These are phyloP conservation scores for Magnusiomyces suaveolens DNA, from an alignment of 1,139 yeast genomes.

Conservation along the genomic window DNA sequence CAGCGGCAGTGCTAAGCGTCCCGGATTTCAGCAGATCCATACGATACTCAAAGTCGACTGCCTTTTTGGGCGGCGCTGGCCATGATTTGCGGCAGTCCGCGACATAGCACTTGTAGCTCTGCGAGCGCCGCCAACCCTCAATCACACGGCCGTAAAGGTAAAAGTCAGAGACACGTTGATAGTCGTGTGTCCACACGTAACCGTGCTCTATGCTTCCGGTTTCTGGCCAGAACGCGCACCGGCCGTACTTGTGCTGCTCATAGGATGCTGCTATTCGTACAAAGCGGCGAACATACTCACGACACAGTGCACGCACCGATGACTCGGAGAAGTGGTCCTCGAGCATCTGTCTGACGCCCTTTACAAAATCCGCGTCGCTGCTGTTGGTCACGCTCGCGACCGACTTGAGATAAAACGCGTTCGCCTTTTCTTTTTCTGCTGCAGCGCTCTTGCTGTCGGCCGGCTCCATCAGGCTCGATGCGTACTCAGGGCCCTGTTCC, in stretches of 20 bases:
- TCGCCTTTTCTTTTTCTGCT: conserved; percentile 16
- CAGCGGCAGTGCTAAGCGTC: conserved; percentile 23
- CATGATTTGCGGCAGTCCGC: conserved; percentile 21
- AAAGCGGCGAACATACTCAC: conserved; percentile 27
- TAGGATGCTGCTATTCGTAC: conserved; percentile 28
- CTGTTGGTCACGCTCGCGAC: conserved; percentile 15
- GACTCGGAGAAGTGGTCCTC: conserved; percentile 30
- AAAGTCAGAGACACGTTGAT: conserved; percentile 23
- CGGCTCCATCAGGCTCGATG: conserved; percentile 16
- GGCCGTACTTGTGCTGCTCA: conserved; percentile 27
- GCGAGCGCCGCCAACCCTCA: conserved; percentile 31
- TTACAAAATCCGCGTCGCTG: conserved; percentile 28
- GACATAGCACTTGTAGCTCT: conserved; percentile 24
- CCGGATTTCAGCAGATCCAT: conserved; percentile 29
- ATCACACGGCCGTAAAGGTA: conserved; percentile 25
- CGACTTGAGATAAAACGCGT: conserved; percentile 11
- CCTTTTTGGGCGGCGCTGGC: conserved; percentile 23
- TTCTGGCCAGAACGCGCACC: conserved; percentile 27
- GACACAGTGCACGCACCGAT: conserved; percentile 28
- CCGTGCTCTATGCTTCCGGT: conserved; percentile 28
- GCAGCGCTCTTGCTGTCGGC: neutral
- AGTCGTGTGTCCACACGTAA: conserved; percentile 28
- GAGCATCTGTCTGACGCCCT: conserved; percentile 28
- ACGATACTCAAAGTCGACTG: conserved; percentile 29
- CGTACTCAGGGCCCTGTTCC: neutral